Percentiles rank a stretch among this genome's conserved stretches.
Conservation (phyloP, 768 basidiomycete species). For the Thelephora ganbajun region DNA sequence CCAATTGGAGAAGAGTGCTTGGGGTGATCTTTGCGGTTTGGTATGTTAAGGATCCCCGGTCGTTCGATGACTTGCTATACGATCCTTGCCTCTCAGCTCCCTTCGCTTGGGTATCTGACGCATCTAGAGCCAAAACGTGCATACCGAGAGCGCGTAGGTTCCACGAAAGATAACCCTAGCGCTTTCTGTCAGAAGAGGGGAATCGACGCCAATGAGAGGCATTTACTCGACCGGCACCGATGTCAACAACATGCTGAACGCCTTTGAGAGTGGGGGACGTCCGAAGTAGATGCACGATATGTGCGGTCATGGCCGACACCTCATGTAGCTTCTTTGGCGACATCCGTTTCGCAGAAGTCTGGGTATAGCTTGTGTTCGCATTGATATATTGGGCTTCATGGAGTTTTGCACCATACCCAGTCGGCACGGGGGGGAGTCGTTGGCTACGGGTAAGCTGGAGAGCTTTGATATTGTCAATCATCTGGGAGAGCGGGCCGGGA, state of each 20-base stretch:
- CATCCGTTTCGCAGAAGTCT: conserved; percentile 29
- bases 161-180: conserved; percentile 52
- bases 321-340: conserved; percentile 71
- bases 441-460: conserved; percentile 8
- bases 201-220: neutral
- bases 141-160: conserved; percentile 19
- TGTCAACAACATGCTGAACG: conserved; percentile 41
- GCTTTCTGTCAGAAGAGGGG: neutral
- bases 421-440: neutral
- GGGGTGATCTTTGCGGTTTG: conserved; percentile 41
- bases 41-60: conserved; percentile 32
- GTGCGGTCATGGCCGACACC: conserved; percentile 47
- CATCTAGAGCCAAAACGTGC: conserved; percentile 56
- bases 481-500: neutral
- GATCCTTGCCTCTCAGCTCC: conserved; percentile 37
- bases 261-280: conserved; percentile 11
- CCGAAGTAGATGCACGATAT: conserved; percentile 26
- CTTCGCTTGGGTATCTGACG: conserved; percentile 39
- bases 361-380: neutral
- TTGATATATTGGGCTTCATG: neutral
- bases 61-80: conserved; percentile 10
- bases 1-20: conserved; percentile 26
- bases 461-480: conserved; percentile 4
- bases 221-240: conserved; percentile 58
- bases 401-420: neutral